A percentile compares a stretch with the other conserved stretches of the same genome.
Evolutionary conservation across 2,329 filamentous ascomycete species (phyloP).

Genomic region (Curvularia verruculosa): DNA sequence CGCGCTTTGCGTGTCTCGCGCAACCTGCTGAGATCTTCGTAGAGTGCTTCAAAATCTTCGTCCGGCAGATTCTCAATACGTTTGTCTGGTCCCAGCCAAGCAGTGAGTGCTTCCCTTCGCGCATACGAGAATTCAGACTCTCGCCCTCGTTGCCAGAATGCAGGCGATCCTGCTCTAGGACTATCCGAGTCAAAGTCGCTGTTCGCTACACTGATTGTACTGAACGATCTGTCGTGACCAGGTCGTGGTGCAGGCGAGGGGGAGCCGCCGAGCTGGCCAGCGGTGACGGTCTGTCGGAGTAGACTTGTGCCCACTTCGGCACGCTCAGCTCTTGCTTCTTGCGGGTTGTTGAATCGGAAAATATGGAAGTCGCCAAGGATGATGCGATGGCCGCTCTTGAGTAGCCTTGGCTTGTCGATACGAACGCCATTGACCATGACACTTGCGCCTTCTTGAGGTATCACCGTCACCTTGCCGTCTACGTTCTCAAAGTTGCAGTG

Average conservation of each 20-base stretch:
- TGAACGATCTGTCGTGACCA: constrained; percentile 73
- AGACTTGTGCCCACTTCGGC: constrained; percentile 79
- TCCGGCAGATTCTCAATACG: constrained; percentile 89
- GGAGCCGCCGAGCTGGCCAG: constrained; percentile 67
- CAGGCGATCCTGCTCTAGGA: constrained; percentile 79
- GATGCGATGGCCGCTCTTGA: constrained; percentile 91
- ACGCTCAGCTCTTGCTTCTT: constrained; percentile 91
- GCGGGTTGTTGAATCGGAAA: constrained; percentile 96
- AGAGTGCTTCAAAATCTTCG: constrained; percentile 89
- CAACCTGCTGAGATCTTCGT: constrained; percentile 90
- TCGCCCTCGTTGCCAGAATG: constrained; percentile 68
- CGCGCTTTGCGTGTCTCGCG: constrained; percentile 80
- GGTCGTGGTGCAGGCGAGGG: constrained; percentile 68
- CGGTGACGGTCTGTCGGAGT: constrained; percentile 78
- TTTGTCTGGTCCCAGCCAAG: constrained; percentile 87
- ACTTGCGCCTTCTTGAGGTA: constrained; percentile 87
- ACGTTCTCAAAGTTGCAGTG: constrained; percentile 95
- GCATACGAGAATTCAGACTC: constrained; percentile 97
- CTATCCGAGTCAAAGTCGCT: constrained; percentile 77
- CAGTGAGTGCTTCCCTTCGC: constrained; percentile 87
- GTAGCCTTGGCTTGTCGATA: constrained; percentile 80
- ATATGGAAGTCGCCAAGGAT: constrained; percentile 99
- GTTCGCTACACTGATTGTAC: constrained; percentile 71
- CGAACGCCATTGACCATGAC: constrained; percentile 98
- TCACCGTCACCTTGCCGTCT: constrained; percentile 89